These are phyloP conservation scores for Lachnellula cervina DNA, from an alignment of 2,329 filamentous ascomycete genomes.

Conservation along the genomic window DNA sequence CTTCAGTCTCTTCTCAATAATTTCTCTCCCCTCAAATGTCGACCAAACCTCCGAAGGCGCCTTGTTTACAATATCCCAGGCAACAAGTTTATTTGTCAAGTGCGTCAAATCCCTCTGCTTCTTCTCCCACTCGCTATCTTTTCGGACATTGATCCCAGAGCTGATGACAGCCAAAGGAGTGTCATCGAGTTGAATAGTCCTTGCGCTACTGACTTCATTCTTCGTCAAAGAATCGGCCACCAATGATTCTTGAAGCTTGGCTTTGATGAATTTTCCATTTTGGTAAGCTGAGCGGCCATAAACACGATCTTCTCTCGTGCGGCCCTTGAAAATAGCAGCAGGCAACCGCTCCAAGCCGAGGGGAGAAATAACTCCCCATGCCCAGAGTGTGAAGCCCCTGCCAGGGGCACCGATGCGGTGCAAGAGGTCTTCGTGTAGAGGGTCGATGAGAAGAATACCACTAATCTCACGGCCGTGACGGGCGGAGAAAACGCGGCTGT, in stretches of 20 bases:
- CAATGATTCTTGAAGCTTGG: slow-evolving; percentile 86
- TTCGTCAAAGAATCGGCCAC: slow-evolving; percentile 80
- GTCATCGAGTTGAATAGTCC: slow-evolving; percentile 71
- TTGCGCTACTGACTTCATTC: slow-evolving; percentile 73
- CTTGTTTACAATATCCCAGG: slow-evolving; percentile 82
- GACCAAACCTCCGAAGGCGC: slow-evolving; percentile 86
- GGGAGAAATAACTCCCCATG: slow-evolving; percentile 78
- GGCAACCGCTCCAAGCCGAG: slow-evolving; percentile 76
- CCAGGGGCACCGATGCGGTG: slow-evolving; percentile 59
- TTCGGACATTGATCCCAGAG: slow-evolving; percentile 66
- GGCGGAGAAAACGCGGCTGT: slow-evolving; percentile 85
- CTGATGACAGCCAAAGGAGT: slow-evolving; percentile 78
- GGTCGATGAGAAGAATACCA: slow-evolving; percentile 81
- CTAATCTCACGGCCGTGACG: slow-evolving; percentile 70
- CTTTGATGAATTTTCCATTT: slow-evolving; percentile 78
- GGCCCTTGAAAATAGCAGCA: slow-evolving; percentile 76
- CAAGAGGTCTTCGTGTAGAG: slow-evolving; percentile 83
- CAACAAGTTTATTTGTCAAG: slow-evolving; percentile 71
- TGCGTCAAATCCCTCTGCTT: slow-evolving; percentile 81
- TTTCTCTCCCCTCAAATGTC: slow-evolving; percentile 63
- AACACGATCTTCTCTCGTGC: slow-evolving; percentile 75
- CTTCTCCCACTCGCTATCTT: slow-evolving; percentile 68
- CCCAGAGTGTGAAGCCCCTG: slow-evolving; percentile 81
- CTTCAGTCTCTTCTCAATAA: slow-evolving; percentile 74
- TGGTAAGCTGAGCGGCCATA: slow-evolving; percentile 78